A percentile compares a stretch with the other conserved stretches of the same genome.
Evolutionary conservation across 2,329 filamentous ascomycete genomes (phyloP).

Genomic region (Cercospora sojina): DNA sequence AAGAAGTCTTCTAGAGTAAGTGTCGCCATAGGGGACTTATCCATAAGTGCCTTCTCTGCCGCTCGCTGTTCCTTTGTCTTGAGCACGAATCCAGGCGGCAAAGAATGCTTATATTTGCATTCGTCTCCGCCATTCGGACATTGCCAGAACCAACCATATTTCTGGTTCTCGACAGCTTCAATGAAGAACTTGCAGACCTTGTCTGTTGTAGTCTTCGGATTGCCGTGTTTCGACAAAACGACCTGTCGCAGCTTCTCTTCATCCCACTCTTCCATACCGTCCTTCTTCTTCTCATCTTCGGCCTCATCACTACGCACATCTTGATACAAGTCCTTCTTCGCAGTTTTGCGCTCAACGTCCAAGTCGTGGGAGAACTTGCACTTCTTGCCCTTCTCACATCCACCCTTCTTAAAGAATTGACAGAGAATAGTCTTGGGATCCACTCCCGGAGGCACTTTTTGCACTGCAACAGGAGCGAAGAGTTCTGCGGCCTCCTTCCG

Average conservation of each 20-base stretch:
- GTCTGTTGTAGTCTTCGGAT: conserved; percentile 90
- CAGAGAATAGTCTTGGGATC: conserved; percentile 97
- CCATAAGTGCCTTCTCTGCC: conserved; percentile 90
- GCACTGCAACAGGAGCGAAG: conserved; percentile 89
- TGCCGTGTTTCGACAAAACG: conserved; percentile 93
- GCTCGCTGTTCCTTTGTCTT: conserved; percentile 97
- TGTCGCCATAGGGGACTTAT: conserved; percentile 92
- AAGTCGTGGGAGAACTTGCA: conserved; percentile 98
- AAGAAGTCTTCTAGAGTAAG: conserved; percentile 96
- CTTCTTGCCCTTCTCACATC: conserved; percentile 93
- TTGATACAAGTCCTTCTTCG: conserved; percentile 88
- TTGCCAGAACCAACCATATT: conserved; percentile 99
- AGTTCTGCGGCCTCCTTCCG: conserved; percentile 76
- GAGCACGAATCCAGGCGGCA: conserved; percentile 91
- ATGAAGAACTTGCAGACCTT: conserved; percentile 99
- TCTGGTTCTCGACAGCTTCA: conserved; percentile 93
- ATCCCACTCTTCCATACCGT: conserved; percentile 96
- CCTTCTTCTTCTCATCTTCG: conserved; percentile 68
- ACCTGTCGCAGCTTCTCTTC: conserved; percentile 92
- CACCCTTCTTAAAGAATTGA: conserved; percentile 94
- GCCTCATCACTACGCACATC: conserved; percentile 75
- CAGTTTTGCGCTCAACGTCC: conserved; percentile 82
- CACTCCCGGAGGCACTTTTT: conserved; percentile 96
- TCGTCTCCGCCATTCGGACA: conserved; percentile 96
- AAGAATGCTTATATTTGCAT: conserved; percentile 97